Base-by-base conservation (phyloP, 192 early-diverging fungal species). In the Thamnidium elegans region DNA sequence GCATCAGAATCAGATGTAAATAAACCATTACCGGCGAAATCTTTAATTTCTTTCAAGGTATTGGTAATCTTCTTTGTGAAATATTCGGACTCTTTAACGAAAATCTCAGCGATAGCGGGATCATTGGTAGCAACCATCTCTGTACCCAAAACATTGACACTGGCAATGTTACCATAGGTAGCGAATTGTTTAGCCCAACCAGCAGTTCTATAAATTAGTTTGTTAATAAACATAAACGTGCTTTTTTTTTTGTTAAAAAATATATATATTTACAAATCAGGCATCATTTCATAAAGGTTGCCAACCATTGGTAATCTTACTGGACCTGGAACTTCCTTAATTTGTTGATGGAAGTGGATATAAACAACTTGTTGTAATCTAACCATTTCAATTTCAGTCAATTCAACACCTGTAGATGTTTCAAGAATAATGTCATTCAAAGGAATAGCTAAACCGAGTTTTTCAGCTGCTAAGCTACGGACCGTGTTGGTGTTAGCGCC, bases 1-100 rank as follows among this genome's bases (percentile, higher is more conserved):
- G 77, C 78, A 34, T 77, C 69, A 50, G 71, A 72, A 20, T 81
- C 62, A 10, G 72, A 71, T 6, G 84, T 86, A 46, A 84, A 81
- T 5, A 83, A 58, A 20, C 83, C 80, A 10, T 72, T 54, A 47
- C 78, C 75, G 32, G 63, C 82, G 19, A 85, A 61, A 0, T 70
- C 10, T 50, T 84, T 79, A 17, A 79, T n/a, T 52, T 83, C 83
- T 4, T 19, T 21, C 4, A 85, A 56, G 3, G 56, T 32, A 5
- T 21, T 31, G 10, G 59, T 45, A 1, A 85, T 66, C 7, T 67
- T 64, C 61, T 85, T 84, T 52, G 67, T 78, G 48, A 82, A 84
- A 54, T 65, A 79, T 21, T 79, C 80, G 14, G 63, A 66, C 52
- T 86, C 84, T 39, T 75, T 67, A 1, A 67, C 64, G 7, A 81